Base-by-base conservation (phyloP, 495 filamentous ascomycete species). In the Xylaria acuta region DNA sequence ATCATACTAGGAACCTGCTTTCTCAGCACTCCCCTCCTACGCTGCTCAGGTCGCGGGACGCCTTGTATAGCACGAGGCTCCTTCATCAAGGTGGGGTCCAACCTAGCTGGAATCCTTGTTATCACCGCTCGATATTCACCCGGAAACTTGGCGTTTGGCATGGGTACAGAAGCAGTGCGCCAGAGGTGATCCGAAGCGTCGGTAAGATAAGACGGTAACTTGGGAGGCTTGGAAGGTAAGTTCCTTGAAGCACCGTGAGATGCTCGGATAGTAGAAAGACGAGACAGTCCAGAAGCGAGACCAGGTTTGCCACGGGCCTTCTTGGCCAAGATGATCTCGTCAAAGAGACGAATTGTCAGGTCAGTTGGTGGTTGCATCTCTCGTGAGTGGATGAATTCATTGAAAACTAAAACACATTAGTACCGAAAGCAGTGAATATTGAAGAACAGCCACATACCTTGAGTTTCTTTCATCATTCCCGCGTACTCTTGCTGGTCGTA, bases 371-470 rank as follows among this genome's bases (percentile, higher is more conserved):
- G 80, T 43, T 86, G 87, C 20, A 86, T 86, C 79, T 99, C 96
- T 41, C 96, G 90, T 63, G 97, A 93, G 78, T 97, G 93, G 76
- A 98, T 95, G 78, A 98, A 99, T 81, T 98, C 94, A 78, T 97
- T 97, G 81, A 99, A 98, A 20, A 87, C 94, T 95, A 20, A 49
- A 12, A 43, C n/a, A 20, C 45, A 62, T 77, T 63, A 78, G 74
- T 49, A 75, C 40, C 20, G 49, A 67, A 51, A 38, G 58, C 16
- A 56, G 54, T 12, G 0, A 49, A 18, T 43, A 38, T 18, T 11
- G 11, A 64, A n/a, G 16, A 47, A 36, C 2, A 30, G 51, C n/a
- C 40, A 74, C 86, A 78, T 85, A 94, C 93, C 91, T 90, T 99
- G 96, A 5, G 95, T 99, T 74, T 99, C 92, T 78, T 93, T 92